A percentile compares a stretch with the other conserved stretches of the same genome.
phyloP scores from a whole-genome alignment of 768 basidiomycete genomes.

The Boletus coccyginus region DNA sequence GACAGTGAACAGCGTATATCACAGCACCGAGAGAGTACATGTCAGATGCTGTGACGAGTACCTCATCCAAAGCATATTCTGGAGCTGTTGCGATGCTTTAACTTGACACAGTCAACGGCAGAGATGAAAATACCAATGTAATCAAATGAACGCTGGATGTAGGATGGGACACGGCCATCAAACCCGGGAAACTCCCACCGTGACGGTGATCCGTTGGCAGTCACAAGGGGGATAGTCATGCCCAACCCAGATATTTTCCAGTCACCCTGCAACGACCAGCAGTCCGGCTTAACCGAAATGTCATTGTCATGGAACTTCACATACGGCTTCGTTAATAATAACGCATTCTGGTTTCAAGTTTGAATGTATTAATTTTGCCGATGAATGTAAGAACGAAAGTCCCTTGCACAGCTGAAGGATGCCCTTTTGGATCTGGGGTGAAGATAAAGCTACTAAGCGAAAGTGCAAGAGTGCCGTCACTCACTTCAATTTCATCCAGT shows the following conservation, averaged over 20 bases:
- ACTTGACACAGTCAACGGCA: neutral
- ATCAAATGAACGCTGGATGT: constrained; percentile 90
- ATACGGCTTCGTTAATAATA: constrained; percentile 83
- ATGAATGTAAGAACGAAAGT: constrained; percentile 85
- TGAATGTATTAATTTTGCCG: constrained; percentile 88
- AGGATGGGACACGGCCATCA: constrained; percentile 74
- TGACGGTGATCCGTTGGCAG: constrained; percentile 66
- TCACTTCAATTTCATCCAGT: constrained; percentile 93
- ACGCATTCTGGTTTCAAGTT: constrained; percentile 87
- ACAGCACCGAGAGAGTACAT: constrained; percentile 92
- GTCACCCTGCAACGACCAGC: constrained; percentile 68
- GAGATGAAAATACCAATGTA: constrained; percentile 67
- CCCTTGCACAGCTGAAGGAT: constrained; percentile 91
- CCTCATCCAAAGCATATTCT: constrained; percentile 91
- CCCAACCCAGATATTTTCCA: constrained; percentile 96
- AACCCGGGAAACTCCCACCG: constrained; percentile 91
- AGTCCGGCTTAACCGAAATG: neutral
- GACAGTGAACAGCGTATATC: constrained; percentile 88
- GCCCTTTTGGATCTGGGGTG: constrained; percentile 86
- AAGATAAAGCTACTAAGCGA: constrained; percentile 4
- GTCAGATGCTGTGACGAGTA: constrained; percentile 82
- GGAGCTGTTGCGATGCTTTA: constrained; percentile 57
- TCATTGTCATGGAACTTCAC: constrained; percentile 23
- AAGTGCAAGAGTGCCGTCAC: constrained; percentile 17
- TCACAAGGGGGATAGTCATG: constrained; percentile 73